Conservation (phyloP, 148 eudicot genomes). For the Mesembryanthemum crystallinum region DNA sequence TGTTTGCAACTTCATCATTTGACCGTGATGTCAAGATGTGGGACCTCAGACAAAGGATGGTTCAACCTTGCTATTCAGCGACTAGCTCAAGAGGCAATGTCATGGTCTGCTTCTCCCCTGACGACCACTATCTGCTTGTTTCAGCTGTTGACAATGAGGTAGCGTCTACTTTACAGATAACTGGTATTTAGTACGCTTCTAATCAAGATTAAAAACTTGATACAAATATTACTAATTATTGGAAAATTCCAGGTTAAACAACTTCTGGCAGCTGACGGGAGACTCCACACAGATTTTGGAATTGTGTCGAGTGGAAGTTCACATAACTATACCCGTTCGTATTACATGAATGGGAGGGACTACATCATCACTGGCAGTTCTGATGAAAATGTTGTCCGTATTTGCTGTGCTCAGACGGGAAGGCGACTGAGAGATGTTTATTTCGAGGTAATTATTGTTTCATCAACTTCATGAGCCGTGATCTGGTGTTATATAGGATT, state of each 20-base stretch:
- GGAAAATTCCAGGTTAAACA: slow-evolving; percentile 71
- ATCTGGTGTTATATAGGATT: background rate
- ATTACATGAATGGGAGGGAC: slow-evolving; percentile 87
- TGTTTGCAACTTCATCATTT: slow-evolving; percentile 89
- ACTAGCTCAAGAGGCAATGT: slow-evolving; percentile 94
- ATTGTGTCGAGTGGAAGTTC: slow-evolving; percentile 81
- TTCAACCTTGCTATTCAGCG: slow-evolving; percentile 70
- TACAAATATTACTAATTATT: background rate
- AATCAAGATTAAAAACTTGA: too few species aligned
- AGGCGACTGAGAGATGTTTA: slow-evolving; percentile 78
- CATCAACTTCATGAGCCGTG: background rate
- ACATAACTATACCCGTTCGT: slow-evolving; percentile 91
- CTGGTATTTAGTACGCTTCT: background rate
- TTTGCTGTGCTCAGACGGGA: slow-evolving; percentile 93
- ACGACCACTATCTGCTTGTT: slow-evolving; percentile 83
- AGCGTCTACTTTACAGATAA: background rate
- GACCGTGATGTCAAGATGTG: slow-evolving; percentile 93
- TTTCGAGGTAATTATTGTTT: slow-evolving; percentile 48
- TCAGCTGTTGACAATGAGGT: slow-evolving; percentile 99
- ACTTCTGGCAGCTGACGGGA: slow-evolving; percentile 88
- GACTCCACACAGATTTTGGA: slow-evolving; percentile 70
- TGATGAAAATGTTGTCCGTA: slow-evolving; percentile 83
- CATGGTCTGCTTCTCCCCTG: slow-evolving; percentile 96
- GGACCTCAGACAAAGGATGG: slow-evolving; percentile 76
- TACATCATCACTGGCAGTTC: slow-evolving; percentile 88